Evolutionary conservation across 352 stramenopile genomes (phyloP).

Genomic region (Pythium coloratum): DNA sequence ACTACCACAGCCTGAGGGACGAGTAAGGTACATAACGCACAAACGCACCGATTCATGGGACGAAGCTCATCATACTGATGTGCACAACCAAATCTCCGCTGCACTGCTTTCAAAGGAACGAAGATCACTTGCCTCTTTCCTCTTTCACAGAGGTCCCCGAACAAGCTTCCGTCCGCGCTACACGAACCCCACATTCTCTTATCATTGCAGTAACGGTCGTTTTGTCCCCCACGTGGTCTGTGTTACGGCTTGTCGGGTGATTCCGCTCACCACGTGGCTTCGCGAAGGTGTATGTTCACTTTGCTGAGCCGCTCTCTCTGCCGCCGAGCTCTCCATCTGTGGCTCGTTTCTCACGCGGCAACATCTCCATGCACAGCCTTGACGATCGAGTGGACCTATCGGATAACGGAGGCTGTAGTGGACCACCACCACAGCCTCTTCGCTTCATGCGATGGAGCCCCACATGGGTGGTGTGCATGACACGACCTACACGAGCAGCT

Average conservation of each 20-base stretch:
- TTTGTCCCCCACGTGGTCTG: not conserved
- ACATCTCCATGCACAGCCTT: not conserved
- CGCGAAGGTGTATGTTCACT: slow-evolving; percentile 18
- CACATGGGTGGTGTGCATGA: not conserved
- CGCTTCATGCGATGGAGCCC: not conserved
- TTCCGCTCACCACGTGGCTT: slow-evolving; percentile 16
- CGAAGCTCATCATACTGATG: too few relatives aligned
- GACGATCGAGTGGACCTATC: not conserved
- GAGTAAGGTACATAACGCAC: too few relatives aligned
- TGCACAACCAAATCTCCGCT: too few relatives aligned
- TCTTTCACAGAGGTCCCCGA: too few relatives aligned
- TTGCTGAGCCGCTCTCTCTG: slow-evolving; percentile 11
- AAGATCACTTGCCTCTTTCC: too few relatives aligned
- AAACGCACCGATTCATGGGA: too few relatives aligned
- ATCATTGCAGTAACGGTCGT: not conserved
- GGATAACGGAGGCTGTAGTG: not conserved
- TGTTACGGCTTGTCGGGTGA: not conserved
- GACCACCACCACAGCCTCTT: not conserved
- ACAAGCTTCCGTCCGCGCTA: too few relatives aligned
- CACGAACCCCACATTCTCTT: not conserved
- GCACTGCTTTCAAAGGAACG: too few relatives aligned
- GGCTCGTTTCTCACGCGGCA: slow-evolving; percentile 1
- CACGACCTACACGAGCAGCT: not conserved
- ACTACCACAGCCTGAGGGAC: too few relatives aligned
- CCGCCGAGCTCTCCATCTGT: not conserved